A percentile compares a stretch with the other conserved stretches of the same genome.
phyloP scores from a whole-genome alignment of 2,329 filamentous ascomycete species.

The Fusarium penzigii region DNA sequence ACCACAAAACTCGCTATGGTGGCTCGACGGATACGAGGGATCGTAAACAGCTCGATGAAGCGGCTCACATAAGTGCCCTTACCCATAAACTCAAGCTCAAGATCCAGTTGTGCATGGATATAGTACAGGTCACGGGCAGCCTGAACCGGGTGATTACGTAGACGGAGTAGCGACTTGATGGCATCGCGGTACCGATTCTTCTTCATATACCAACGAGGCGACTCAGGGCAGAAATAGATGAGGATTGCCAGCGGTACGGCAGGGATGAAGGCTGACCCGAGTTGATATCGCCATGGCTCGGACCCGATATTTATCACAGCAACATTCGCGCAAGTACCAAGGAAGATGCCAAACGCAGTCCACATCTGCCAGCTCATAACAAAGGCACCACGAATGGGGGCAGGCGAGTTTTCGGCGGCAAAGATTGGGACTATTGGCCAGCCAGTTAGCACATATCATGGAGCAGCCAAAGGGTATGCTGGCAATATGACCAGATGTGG shows the following conservation, averaged over 20 bases:
- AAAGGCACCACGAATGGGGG: slow-evolving; percentile 69
- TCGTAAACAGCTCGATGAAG: slow-evolving; percentile 66
- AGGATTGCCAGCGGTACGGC: slow-evolving; percentile 56
- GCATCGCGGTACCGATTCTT: slow-evolving; percentile 63
- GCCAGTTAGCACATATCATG: slow-evolving; percentile 28
- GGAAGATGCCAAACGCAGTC: slow-evolving; percentile 62
- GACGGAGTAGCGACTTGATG: slow-evolving; percentile 52
- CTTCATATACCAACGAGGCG: slow-evolving; percentile 67
- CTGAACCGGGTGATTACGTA: slow-evolving; percentile 58
- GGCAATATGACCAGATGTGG: not conserved
- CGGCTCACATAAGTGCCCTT: slow-evolving; percentile 60
- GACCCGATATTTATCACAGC: slow-evolving; percentile 37
- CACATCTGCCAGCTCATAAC: slow-evolving; percentile 83
- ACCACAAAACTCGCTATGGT: slow-evolving; percentile 76
- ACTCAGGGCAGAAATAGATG: slow-evolving; percentile 68
- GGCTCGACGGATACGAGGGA: slow-evolving; percentile 69
- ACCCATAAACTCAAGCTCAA: slow-evolving; percentile 54
- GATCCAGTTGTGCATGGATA: slow-evolving; percentile 63
- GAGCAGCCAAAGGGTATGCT: too few relatives aligned
- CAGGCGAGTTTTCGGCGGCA: slow-evolving; percentile 72
- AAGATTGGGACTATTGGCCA: slow-evolving; percentile 66
- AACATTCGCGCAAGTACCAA: slow-evolving; percentile 63
- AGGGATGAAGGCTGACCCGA: slow-evolving; percentile 65
- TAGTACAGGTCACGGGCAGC: slow-evolving; percentile 64
- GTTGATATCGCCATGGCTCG: slow-evolving; percentile 61